Percentiles rank a stretch among this genome's conserved stretches.
Evolutionary conservation across 2,329 filamentous ascomycete genomes (phyloP).

Genomic region (Colletotrichum sp.): DNA sequence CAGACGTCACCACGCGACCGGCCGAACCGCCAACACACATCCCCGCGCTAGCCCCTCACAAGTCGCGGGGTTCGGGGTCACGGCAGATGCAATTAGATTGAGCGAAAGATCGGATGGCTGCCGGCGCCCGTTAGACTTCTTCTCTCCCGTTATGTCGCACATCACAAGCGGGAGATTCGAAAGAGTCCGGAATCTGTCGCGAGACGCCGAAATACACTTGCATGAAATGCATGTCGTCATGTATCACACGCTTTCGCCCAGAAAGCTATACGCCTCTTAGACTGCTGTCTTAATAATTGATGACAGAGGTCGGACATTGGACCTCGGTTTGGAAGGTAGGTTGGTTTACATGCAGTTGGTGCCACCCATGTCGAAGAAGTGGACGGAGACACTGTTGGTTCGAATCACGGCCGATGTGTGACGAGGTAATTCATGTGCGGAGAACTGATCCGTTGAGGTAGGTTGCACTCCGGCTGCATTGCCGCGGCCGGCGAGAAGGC

Average conservation of each 20-base stretch:
- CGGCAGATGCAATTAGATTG: not conserved
- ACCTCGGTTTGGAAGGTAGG: not conserved
- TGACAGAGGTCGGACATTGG: not conserved
- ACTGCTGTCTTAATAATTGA: not conserved
- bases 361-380: not conserved
- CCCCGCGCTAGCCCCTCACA: not conserved
- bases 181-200: not conserved
- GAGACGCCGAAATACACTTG: not conserved
- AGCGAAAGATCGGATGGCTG: not conserved
- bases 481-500: not conserved
- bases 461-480: not conserved
- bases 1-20: constrained; percentile 4
- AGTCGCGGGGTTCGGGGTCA: not conserved
- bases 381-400: not conserved
- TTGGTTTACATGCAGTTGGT: not conserved
- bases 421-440: not conserved
- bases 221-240: not conserved
- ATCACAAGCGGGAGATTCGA: not conserved
- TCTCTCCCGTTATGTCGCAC: not conserved
- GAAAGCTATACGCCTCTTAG: not conserved
- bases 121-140: not conserved
- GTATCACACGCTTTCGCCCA: not conserved
- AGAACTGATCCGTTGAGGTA: not conserved
- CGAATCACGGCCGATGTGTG: not conserved
- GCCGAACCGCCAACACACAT: not conserved